A percentile compares a stretch with the other conserved stretches of the same genome.
phyloP scores from a whole-genome alignment of 306 rosid genomes.

The Dryas alaskensis region DNA sequence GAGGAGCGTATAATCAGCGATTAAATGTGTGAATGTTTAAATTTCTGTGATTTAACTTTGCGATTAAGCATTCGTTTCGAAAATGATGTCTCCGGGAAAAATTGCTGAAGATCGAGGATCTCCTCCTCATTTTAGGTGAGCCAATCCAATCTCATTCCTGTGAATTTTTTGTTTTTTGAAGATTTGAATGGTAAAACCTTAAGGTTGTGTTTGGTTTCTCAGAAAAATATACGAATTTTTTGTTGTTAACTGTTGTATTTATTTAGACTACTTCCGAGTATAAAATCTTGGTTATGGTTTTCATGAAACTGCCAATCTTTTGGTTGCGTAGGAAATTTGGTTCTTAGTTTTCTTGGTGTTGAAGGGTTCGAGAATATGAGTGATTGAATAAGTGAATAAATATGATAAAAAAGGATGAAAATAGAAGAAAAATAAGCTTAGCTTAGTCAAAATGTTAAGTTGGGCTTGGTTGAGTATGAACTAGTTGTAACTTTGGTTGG shows the following conservation, averaged over 20 bases:
- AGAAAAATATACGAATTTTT: background rate
- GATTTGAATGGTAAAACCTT: background rate
- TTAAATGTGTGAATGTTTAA: background rate
- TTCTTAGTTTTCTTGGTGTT: background rate
- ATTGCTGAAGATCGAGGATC: constrained; percentile 73
- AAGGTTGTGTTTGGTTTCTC: constrained; percentile 14
- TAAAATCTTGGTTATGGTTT: background rate
- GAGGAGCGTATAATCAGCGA: background rate
- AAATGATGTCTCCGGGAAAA: constrained; percentile 80
- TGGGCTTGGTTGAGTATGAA: constrained; percentile 7
- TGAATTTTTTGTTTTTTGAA: background rate
- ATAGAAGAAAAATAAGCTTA: background rate
- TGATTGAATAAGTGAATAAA: background rate
- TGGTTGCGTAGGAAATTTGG: background rate
- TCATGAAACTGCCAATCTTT: constrained; percentile 1
- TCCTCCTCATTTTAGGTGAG: constrained; percentile 66
- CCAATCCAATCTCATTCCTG: background rate
- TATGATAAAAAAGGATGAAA: background rate
- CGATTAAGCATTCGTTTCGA: constrained; percentile 4
- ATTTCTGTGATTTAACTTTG: background rate
- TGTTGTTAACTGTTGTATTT: background rate
- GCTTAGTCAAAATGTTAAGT: background rate
- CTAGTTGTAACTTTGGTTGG: background rate
- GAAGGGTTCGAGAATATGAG: background rate
- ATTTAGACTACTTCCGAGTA: background rate